phyloP scores from a whole-genome alignment of 2,329 filamentous ascomycete genomes.

The Penicillium digitatum region DNA sequence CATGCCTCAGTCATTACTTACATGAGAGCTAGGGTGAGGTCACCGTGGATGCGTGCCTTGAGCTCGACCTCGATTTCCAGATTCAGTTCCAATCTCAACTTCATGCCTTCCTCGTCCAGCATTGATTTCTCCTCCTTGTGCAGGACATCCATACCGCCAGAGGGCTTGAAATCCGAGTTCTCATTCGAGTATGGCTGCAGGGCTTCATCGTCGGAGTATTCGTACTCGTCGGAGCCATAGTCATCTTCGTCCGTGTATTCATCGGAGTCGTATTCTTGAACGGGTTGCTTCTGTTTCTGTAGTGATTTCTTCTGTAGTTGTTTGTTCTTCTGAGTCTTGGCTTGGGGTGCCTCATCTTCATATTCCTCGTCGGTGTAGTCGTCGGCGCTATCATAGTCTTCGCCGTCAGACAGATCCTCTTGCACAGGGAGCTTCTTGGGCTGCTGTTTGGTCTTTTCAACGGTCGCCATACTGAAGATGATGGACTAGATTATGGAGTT shows the following conservation, averaged over 20 bases:
- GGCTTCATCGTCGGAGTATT: conserved; percentile 25
- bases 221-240: conserved; percentile 31
- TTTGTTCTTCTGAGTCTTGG: conserved; percentile 12
- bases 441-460: conserved; percentile 29
- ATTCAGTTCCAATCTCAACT: conserved; percentile 57
- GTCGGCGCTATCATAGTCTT: conserved; percentile 31
- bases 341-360: conserved; percentile 12
- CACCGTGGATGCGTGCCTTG: conserved; percentile 63
- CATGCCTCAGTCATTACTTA: conserved; percentile 29
- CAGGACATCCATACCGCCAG: conserved; percentile 28
- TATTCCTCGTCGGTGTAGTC: conserved; percentile 29
- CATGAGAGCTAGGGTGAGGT: conserved; percentile 54
- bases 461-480: conserved; percentile 26
- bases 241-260: conserved; percentile 32
- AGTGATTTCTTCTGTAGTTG: conserved; percentile 10
- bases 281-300: conserved; percentile 19
- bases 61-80: conserved; percentile 61
- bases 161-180: conserved; percentile 24
- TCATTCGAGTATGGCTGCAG: conserved; percentile 29
- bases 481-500: not conserved
- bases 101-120: conserved; percentile 46
- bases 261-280: conserved; percentile 22
- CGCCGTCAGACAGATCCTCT: conserved; percentile 27
- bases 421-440: conserved; percentile 24
- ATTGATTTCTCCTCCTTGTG: conserved; percentile 27